A percentile compares a stretch with the other conserved stretches of the same genome.
phyloP scores from a whole-genome alignment of 306 rosid species.

The Lablab purpureus region DNA sequence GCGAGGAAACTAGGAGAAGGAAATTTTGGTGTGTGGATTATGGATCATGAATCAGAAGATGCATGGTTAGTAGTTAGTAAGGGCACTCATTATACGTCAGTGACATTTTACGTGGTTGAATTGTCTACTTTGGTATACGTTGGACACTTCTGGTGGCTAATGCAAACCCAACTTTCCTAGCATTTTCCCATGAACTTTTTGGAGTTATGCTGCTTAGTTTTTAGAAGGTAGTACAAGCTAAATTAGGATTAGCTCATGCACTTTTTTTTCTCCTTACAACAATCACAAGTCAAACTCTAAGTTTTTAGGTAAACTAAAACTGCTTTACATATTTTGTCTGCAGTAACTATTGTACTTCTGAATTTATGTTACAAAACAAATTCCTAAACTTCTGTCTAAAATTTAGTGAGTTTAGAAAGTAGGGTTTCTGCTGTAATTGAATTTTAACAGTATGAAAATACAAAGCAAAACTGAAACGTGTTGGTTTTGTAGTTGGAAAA shows the following conservation, averaged over 20 bases:
- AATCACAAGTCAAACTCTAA: no score
- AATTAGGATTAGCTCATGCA: not conserved
- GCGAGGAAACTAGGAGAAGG: not conserved
- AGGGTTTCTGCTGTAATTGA: no score
- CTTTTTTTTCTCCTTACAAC: no score
- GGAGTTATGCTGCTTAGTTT: not conserved
- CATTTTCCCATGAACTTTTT: not conserved
- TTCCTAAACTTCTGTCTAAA: no score
- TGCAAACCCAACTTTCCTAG: not conserved
- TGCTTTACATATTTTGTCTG: no score
- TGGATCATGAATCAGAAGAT: constrained; percentile 10
- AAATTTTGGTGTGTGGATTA: not conserved
- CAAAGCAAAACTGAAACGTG: no score
- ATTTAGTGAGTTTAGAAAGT: no score
- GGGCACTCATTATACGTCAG: not conserved
- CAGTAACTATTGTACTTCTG: no score
- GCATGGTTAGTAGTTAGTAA: not conserved
- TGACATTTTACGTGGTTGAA: not conserved
- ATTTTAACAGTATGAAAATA: no score
- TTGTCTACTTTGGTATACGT: not conserved
- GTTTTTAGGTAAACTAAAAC: no score
- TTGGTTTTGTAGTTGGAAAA: no score
- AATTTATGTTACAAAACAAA: no score
- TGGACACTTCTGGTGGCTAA: constrained; percentile 10
- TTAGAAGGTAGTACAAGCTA: not conserved